Evolutionary conservation across 2,329 filamentous ascomycete species (phyloP), one percentile per base, ranked within the genome.

Genomic region (Alternaria tenuissima): DNA sequence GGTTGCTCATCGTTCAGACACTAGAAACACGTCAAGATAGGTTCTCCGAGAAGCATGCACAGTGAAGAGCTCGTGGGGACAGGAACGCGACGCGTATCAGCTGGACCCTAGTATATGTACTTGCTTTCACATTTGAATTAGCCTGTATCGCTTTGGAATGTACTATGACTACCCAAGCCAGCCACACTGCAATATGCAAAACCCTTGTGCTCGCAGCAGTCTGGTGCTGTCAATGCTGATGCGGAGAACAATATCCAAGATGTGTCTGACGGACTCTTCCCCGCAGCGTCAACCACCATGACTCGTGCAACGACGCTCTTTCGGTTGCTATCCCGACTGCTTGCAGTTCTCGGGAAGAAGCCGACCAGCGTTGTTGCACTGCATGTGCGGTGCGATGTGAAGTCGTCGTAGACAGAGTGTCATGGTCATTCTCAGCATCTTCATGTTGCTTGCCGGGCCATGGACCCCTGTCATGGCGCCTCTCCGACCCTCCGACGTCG

Each of bases 231-330:
- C 14, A 36, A 44, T 42, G 36, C 32, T 51, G 11, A 36, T 59
- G 63, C 71, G 72, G 72, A 75, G 64, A 64, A 71, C 63, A 66
- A 70, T 73, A 68, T 74, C 71, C 72, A 65, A 52, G 38, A 11
- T 20, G 22, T 44, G 30, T 43, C 57, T 69, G 69, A 68, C 61
- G 14, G 34, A 9, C n/a, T 44, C 34, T 14, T 49, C 26, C 67
- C 63, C 69, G 67, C 70, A 67, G 52, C 58, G 30, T 20, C 51
- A 22, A 62, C 62, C 57, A 30, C 58, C 59, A 70, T 72, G 70
- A 74, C 70, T 74, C 69, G 69, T 60, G 26, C 41, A 53, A 53
- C 32, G 47, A 57, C 55, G 52, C 34, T 4, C 30, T 32, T 28
- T 43, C 51, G 51, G 36, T 20, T 32, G 30, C 5, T 32, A n/a